Conservation (phyloP, 164 flowering plant species). For the Chimonanthus praecox region DNA sequence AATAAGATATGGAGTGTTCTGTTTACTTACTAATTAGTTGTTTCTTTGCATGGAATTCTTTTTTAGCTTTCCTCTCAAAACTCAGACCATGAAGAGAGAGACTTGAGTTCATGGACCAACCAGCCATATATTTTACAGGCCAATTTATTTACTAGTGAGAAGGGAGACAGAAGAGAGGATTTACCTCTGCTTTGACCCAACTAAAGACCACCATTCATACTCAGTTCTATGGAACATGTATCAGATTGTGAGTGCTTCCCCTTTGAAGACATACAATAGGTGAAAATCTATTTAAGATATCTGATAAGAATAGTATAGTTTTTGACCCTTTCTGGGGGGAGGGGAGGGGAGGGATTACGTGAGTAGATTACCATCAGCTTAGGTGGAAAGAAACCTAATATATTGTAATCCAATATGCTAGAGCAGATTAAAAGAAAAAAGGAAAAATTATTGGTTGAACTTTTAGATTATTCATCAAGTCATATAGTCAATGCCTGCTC, state of each 20-base stretch:
- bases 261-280: no score
- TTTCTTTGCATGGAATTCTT: neutral
- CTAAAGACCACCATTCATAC: slow-evolving; percentile 50
- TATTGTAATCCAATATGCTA: no score
- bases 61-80: slow-evolving; percentile 63
- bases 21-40: neutral
- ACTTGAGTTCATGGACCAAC: slow-evolving; percentile 77
- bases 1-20: neutral
- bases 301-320: no score
- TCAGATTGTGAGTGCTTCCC: slow-evolving; percentile 40
- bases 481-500: no score
- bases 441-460: no score
- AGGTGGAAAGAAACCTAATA: no score
- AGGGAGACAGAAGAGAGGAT: slow-evolving; percentile 72
- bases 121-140: slow-evolving; percentile 84
- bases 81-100: slow-evolving; percentile 80
- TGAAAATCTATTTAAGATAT: no score
- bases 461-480: no score
- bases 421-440: no score
- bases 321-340: no score
- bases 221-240: slow-evolving; percentile 62
- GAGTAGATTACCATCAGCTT: no score
- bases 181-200: slow-evolving; percentile 79
- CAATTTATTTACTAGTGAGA: slow-evolving; percentile 73
- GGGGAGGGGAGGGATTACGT: no score